A percentile compares a stretch with the other conserved stretches of the same genome.
These are phyloP conservation scores for Arctium lappa DNA, from an alignment of 129 eudicot species.

Conservation along the genomic window DNA sequence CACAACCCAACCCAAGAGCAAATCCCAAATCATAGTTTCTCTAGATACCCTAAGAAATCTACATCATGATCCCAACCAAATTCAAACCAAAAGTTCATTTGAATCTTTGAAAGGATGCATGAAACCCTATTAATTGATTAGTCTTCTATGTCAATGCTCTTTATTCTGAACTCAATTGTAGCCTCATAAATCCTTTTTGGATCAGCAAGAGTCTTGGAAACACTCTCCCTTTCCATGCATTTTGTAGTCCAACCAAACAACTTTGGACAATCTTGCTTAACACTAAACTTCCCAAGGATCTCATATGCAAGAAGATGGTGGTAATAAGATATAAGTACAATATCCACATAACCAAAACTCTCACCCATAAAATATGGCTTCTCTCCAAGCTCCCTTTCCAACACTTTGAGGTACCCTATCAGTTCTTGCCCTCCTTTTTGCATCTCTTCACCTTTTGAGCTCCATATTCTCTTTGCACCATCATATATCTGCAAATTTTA, in stretches of 20 bases:
- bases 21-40: not conserved
- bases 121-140: not conserved
- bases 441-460: constrained; percentile 18
- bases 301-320: not conserved
- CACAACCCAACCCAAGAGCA: not conserved
- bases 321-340: constrained; percentile 4
- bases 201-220: constrained; percentile 7
- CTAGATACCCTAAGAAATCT: not conserved
- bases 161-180: not conserved
- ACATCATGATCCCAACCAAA: not conserved
- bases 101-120: not conserved
- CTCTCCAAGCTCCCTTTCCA: constrained; percentile 12
- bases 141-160: not conserved
- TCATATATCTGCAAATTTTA: not conserved
- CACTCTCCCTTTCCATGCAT: constrained; percentile 19
- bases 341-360: constrained; percentile 15
- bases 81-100: not conserved
- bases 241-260: constrained; percentile 6
- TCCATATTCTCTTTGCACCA: not conserved
- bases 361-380: constrained; percentile 15
- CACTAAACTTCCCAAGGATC: constrained; percentile 4
- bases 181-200: constrained; percentile 1
- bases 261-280: constrained; percentile 11
- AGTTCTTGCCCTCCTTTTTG: constrained; percentile 5
- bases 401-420: not conserved